These are phyloP conservation scores for Citeromyces siamensis DNA, from an alignment of 1,139 yeast genomes.

Conservation along the genomic window DNA sequence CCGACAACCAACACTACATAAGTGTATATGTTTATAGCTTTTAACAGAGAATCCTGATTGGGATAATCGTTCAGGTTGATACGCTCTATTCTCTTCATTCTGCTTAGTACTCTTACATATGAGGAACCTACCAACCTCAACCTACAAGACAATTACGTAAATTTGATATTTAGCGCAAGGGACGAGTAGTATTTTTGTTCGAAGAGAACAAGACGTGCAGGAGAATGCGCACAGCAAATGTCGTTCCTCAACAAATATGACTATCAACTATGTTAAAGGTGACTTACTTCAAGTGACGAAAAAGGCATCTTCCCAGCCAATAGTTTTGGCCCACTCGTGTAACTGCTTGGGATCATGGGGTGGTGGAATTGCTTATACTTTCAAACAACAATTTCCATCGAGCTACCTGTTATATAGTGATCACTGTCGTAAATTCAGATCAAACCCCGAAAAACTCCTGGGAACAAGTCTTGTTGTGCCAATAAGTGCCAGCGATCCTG, in stretches of 20 bases:
- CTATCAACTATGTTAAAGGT: conserved; percentile 37
- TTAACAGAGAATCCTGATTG: too few relatives aligned
- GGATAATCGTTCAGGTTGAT: too few relatives aligned
- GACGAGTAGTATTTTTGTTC: too few relatives aligned
- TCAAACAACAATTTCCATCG: conserved; percentile 35
- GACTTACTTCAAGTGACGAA: conserved; percentile 36
- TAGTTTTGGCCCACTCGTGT: conserved; percentile 62
- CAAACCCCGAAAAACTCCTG: conserved; percentile 23
- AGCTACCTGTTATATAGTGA: conserved; percentile 32
- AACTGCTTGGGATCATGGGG: conserved; percentile 79
- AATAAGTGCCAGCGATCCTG: conserved; percentile 19
- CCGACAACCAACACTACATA: too few relatives aligned
- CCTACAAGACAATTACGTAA: too few relatives aligned
- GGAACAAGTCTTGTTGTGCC: conserved; percentile 44
- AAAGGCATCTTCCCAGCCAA: conserved; percentile 10
- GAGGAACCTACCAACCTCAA: too few relatives aligned
- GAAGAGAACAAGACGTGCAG: too few relatives aligned
- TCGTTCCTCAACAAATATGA: not conserved
- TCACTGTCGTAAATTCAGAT: conserved; percentile 28
- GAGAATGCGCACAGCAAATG: too few relatives aligned
- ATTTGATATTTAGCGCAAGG: too few relatives aligned
- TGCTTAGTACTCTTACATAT: too few relatives aligned
- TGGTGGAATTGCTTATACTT: conserved; percentile 60
- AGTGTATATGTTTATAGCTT: too few relatives aligned
- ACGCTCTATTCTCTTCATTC: too few relatives aligned